Conservation (phyloP, 306 rosid genomes). For the Cajanus cajan region DNA sequence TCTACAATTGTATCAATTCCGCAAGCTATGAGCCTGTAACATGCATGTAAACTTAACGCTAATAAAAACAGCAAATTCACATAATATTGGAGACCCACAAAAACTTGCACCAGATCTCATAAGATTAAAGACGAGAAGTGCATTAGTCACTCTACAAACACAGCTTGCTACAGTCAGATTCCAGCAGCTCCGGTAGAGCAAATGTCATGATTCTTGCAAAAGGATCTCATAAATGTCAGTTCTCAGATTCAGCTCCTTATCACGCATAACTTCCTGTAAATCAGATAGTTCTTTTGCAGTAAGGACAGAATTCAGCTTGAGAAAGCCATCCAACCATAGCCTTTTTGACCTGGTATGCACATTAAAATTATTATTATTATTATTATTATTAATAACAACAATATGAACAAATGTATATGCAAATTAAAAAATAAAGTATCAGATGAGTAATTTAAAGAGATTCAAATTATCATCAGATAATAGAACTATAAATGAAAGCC, state of each 20-base stretch:
- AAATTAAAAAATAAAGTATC: not conserved
- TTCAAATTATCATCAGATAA: not conserved
- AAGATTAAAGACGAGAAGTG: not conserved
- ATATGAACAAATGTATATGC: not conserved
- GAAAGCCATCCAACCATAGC: slow-evolving; percentile 93
- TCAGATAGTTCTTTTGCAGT: slow-evolving; percentile 88
- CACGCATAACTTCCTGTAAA: slow-evolving; percentile 98
- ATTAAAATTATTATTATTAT: not conserved
- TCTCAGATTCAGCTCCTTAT: slow-evolving; percentile 89
- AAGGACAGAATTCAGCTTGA: slow-evolving; percentile 60
- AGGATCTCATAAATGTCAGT: slow-evolving; percentile 95
- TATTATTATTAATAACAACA: not conserved
- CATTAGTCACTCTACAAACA: not conserved
- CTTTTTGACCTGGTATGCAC: slow-evolving; percentile 70
- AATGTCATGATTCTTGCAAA: slow-evolving; percentile 56
- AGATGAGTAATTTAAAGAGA: not conserved
- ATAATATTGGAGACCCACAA: not conserved
- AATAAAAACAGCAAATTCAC: slow-evolving; percentile 9
- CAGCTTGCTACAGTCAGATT: not conserved
- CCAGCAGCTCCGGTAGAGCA: not conserved
- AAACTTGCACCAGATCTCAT: not conserved
- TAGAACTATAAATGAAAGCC: not conserved
- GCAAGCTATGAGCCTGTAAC: not conserved
- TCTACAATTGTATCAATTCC: not conserved
- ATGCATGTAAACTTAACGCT: not conserved